phyloP scores from a whole-genome alignment of 768 basidiomycete species.

The Pleurotus eryngii region DNA sequence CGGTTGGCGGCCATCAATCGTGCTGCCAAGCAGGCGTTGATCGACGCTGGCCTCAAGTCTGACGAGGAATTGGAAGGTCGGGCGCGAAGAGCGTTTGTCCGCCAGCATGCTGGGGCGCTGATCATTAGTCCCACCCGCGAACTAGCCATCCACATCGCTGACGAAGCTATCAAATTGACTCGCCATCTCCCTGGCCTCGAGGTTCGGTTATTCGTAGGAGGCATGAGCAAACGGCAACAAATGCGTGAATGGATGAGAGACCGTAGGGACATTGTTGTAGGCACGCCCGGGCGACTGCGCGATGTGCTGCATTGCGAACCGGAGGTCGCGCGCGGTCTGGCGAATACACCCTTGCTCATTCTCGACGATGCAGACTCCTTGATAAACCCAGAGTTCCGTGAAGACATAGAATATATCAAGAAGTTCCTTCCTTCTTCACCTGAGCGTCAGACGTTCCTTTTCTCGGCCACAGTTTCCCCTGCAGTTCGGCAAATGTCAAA shows the following conservation, averaged over 20 bases:
- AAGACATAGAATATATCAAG: slow-evolving; percentile 76
- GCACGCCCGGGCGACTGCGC: slow-evolving; percentile 83
- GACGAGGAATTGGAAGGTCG: slow-evolving; percentile 27
- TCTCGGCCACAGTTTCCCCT: slow-evolving; percentile 81
- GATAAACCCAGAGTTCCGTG: slow-evolving; percentile 88
- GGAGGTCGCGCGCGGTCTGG: slow-evolving; percentile 49
- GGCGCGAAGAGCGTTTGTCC: slow-evolving; percentile 36
- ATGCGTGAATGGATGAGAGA: slow-evolving; percentile 62
- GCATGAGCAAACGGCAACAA: slow-evolving; percentile 62
- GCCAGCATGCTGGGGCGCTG: slow-evolving; percentile 60
- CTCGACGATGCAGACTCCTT: slow-evolving; percentile 92
- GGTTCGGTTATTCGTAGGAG: slow-evolving; percentile 77
- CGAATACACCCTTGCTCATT: slow-evolving; percentile 69
- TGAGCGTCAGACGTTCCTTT: slow-evolving; percentile 83
- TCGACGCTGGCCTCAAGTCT: slow-evolving; percentile 36
- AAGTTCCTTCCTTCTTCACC: slow-evolving; percentile 54
- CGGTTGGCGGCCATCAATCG: slow-evolving; percentile 58
- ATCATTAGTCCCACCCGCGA: slow-evolving; percentile 90
- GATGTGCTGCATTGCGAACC: slow-evolving; percentile 66
- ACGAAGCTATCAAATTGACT: slow-evolving; percentile 69
- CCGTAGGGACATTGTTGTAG: slow-evolving; percentile 79
- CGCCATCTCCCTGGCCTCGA: slow-evolving; percentile 59
- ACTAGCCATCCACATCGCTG: slow-evolving; percentile 85
- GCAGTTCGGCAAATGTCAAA: slow-evolving; percentile 71
- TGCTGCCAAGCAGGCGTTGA: slow-evolving; percentile 35